These are phyloP conservation scores for Sphagnum fallax DNA, from an alignment of 228 moss, liverwort and hornwort genomes.

Conservation along the genomic window DNA sequence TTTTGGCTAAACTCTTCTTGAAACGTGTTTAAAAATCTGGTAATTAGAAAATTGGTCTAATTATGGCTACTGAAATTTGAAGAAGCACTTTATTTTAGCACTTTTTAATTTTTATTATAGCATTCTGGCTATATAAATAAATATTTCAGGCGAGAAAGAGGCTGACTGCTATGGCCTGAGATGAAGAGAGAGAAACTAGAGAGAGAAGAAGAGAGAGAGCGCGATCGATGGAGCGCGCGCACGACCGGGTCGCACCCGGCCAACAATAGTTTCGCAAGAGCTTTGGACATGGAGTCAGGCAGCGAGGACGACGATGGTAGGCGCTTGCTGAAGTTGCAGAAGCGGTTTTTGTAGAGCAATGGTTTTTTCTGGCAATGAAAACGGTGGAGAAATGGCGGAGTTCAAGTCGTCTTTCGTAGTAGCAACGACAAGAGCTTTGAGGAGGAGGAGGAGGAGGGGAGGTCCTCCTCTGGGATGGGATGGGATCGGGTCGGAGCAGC, in stretches of 20 bases:
- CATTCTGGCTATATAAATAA: background rate
- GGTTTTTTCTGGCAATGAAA: too few species aligned
- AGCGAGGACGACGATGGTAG: background rate
- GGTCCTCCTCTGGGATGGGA: background rate
- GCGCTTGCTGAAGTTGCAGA: background rate
- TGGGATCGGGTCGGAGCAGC: background rate
- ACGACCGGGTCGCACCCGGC: constrained; percentile 1
- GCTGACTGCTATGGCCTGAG: background rate
- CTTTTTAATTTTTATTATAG: background rate
- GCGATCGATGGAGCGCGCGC: background rate
- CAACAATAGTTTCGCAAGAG: background rate
- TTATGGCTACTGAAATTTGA: too few species aligned
- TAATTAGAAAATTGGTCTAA: too few species aligned
- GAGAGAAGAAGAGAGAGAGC: background rate
- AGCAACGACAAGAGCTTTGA: constrained; percentile 12
- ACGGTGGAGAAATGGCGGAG: constrained; percentile 24
- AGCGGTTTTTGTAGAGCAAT: background rate
- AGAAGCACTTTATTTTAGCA: too few species aligned
- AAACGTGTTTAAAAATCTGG: too few species aligned
- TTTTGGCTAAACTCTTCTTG: too few species aligned
- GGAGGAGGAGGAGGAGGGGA: constrained; percentile 7
- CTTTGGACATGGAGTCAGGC: background rate
- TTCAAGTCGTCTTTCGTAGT: constrained; percentile 16
- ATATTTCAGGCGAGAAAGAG: background rate
- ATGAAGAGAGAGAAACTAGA: background rate